Conservation (phyloP, 345 rosid species). For the Camelina hispida region DNA sequence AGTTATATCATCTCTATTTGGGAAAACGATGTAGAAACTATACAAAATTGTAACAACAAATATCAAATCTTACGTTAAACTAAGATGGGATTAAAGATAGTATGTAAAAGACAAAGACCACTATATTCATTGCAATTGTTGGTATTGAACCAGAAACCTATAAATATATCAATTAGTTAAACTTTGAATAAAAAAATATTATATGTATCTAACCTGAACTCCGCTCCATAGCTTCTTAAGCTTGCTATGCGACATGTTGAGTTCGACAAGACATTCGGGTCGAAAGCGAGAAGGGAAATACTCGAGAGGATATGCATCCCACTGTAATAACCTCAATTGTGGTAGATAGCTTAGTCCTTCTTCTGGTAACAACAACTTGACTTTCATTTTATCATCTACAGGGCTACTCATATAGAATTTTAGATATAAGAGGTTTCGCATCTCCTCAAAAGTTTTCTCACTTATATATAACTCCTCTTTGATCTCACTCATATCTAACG, state of each 20-base stretch:
- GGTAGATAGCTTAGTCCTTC: not conserved
- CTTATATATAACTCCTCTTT: not conserved
- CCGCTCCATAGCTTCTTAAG: not conserved
- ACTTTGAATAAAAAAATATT: too few relatives aligned
- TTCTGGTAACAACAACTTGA: not conserved
- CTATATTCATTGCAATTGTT: too few relatives aligned
- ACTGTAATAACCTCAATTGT: not conserved
- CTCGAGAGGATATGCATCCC: not conserved
- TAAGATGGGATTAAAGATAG: too few relatives aligned
- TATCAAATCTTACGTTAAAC: too few relatives aligned
- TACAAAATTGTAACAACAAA: too few relatives aligned
- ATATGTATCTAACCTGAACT: not conserved
- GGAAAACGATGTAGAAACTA: too few relatives aligned
- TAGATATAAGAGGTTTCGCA: not conserved
- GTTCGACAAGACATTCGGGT: constrained; percentile 2
- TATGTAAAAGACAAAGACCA: too few relatives aligned
- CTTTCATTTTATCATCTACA: not conserved
- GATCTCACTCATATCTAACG: not conserved
- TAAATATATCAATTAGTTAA: too few relatives aligned
- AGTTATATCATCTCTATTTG: too few relatives aligned
- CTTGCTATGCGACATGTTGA: not conserved
- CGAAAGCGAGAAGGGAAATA: not conserved
- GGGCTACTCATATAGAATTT: not conserved
- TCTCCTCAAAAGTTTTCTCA: not conserved
- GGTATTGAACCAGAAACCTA: too few relatives aligned